Percentiles rank a stretch among this genome's conserved stretches.
These are phyloP conservation scores for Phytophthora sansomeana DNA, from an alignment of 352 stramenopile species.

Conservation along the genomic window DNA sequence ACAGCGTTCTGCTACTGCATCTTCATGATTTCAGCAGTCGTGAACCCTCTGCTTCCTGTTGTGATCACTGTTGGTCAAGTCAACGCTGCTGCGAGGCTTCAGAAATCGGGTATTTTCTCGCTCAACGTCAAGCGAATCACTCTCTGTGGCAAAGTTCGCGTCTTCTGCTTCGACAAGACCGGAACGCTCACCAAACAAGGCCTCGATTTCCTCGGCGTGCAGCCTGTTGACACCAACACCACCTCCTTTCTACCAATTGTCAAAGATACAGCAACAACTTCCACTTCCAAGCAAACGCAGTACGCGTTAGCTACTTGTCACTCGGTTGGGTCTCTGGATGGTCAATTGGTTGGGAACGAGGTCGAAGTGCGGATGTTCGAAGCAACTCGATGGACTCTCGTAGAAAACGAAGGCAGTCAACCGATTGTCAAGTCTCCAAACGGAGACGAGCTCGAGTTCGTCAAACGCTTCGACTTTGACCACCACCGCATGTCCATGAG, in stretches of 20 bases:
- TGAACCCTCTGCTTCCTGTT: slow-evolving; percentile 82
- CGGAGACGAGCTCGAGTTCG: slow-evolving; percentile 50
- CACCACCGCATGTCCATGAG: slow-evolving; percentile 86
- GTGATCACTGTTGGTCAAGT: slow-evolving; percentile 81
- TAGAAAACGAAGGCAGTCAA: slow-evolving; percentile 31
- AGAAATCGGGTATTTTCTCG: slow-evolving; percentile 64
- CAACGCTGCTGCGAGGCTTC: slow-evolving; percentile 69
- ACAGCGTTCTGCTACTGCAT: slow-evolving; percentile 64
- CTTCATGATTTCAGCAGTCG: slow-evolving; percentile 61
- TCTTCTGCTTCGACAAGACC: slow-evolving; percentile 90
- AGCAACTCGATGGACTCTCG: slow-evolving; percentile 49
- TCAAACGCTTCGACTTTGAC: slow-evolving; percentile 91
- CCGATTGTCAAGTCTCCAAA: slow-evolving; percentile 27
- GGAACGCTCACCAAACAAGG: slow-evolving; percentile 88
- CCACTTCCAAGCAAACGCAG: slow-evolving; percentile 10
- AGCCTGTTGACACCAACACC: slow-evolving; percentile 24
- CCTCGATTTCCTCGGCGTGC: slow-evolving; percentile 64
- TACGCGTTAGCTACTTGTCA: slow-evolving; percentile 75
- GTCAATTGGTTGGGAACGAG: slow-evolving; percentile 73
- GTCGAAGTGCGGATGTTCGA: slow-evolving; percentile 83
- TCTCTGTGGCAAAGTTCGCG: slow-evolving; percentile 82
- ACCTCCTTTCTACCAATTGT: slow-evolving; percentile 25
- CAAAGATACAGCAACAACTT: slow-evolving; percentile 19
- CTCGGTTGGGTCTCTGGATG: slow-evolving; percentile 56
- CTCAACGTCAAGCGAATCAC: slow-evolving; percentile 77